Percentiles rank a stretch among this genome's conserved stretches.
Conservation (phyloP, 2,329 filamentous ascomycete species). For the Pestalotiopsis sp. region DNA sequence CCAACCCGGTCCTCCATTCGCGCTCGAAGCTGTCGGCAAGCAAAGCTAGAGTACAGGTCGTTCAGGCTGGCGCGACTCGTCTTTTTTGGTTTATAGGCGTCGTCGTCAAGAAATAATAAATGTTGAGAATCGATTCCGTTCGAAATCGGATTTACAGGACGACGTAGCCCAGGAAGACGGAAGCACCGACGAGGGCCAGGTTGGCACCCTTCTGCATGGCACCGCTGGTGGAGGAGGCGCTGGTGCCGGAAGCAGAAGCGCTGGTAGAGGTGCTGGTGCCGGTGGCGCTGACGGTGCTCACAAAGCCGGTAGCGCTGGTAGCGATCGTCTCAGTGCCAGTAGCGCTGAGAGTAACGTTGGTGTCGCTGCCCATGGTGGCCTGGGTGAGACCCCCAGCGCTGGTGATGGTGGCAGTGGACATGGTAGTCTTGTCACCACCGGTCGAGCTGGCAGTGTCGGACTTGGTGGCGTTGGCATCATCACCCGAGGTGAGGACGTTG, state of each 20-base stretch:
- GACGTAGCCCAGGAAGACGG: slow-evolving; percentile 26
- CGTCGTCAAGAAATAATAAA: slow-evolving; percentile 4
- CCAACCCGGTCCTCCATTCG: slow-evolving; percentile 7
- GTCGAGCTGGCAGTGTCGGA: slow-evolving; percentile 20
- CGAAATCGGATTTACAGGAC: slow-evolving; percentile 27
- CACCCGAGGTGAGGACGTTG: slow-evolving; percentile 43
- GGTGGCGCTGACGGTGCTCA: slow-evolving; percentile 12
- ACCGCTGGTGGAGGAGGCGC: slow-evolving; percentile 17
- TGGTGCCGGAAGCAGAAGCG: slow-evolving; percentile 15
- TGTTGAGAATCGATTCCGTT: background rate
- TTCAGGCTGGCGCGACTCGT: slow-evolving; percentile 14
- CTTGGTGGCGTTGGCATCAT: background rate
- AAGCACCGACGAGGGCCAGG: slow-evolving; percentile 23
- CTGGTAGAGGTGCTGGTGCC: slow-evolving; percentile 5
- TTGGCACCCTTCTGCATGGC: slow-evolving; percentile 27
- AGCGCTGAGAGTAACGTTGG: slow-evolving; percentile 15
- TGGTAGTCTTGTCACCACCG: slow-evolving; percentile 17
- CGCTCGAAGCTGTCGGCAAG: background rate
- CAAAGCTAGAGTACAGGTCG: slow-evolving; percentile 10
- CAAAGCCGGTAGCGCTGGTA: slow-evolving; percentile 14
- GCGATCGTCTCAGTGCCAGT: slow-evolving; percentile 12
- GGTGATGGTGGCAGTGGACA: slow-evolving; percentile 15
- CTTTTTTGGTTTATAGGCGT: background rate
- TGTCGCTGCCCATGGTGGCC: slow-evolving; percentile 12
- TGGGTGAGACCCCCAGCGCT: slow-evolving; percentile 25